Percentiles rank a stretch among this genome's conserved stretches.
Conservation (phyloP, 805 yeast species). For the Kodamaea kaohsiungensis region DNA sequence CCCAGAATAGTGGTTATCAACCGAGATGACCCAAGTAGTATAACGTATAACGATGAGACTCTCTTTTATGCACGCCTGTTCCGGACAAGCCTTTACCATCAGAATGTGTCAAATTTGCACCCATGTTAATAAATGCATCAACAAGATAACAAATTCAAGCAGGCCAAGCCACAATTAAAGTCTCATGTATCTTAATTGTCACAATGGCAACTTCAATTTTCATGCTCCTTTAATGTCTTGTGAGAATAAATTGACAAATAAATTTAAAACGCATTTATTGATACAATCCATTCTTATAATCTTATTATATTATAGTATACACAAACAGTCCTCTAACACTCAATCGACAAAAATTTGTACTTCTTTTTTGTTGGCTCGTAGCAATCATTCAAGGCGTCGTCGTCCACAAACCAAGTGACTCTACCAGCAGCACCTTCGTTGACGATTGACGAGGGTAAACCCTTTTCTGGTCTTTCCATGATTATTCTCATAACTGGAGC, state of each 20-base stretch:
- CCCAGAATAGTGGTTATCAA: too few relatives aligned
- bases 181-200: too few relatives aligned
- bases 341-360: constrained; percentile 55
- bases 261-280: too few relatives aligned
- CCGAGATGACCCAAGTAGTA: too few relatives aligned
- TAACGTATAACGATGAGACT: too few relatives aligned
- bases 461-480: constrained; percentile 96
- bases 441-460: constrained; percentile 89
- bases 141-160: not conserved
- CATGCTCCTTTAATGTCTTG: not conserved
- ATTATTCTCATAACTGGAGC: constrained; percentile 89
- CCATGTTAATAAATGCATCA: not conserved
- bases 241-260: not conserved
- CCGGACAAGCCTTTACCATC: not conserved
- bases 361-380: constrained; percentile 67
- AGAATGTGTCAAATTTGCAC: not conserved
- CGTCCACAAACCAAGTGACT: constrained; percentile 96
- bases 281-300: too few relatives aligned
- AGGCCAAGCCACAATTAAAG: too few relatives aligned
- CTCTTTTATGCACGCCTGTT: not conserved
- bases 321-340: constrained; percentile 10
- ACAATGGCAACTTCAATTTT: not conserved
- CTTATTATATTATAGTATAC: not conserved
- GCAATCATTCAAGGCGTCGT: constrained; percentile 84
- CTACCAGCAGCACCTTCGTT: constrained; percentile 97